Conservation (phyloP, 768 basidiomycete species). For the Roridomyces roridus region DNA sequence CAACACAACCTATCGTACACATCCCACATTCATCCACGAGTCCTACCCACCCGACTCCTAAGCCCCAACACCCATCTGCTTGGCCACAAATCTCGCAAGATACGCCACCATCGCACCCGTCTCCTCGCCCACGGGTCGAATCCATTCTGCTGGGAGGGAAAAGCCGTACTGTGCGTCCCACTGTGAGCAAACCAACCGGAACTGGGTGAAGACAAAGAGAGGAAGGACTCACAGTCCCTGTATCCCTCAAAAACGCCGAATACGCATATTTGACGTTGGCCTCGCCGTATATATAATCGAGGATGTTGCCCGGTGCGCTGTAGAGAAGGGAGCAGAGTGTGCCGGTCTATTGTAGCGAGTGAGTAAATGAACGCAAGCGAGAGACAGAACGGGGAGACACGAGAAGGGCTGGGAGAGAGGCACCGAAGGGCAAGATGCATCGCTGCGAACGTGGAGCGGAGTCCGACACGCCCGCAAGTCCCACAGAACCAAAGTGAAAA, state of each 20-base stretch:
- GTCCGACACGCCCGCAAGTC: too few relatives aligned
- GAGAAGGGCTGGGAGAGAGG: too few relatives aligned
- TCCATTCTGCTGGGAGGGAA: conserved; percentile 71
- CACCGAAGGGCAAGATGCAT: too few relatives aligned
- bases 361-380: too few relatives aligned
- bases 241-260: conserved; percentile 70
- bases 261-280: conserved; percentile 67
- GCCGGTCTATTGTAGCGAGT: conserved; percentile 42
- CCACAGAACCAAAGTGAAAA: too few relatives aligned
- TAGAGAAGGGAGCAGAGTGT: conserved; percentile 47
- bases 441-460: too few relatives aligned
- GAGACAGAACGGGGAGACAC: too few relatives aligned
- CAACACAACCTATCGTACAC: too few relatives aligned
- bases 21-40: too few relatives aligned
- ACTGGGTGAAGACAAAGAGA: background rate
- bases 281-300: conserved; percentile 69
- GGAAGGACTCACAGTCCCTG: conserved; percentile 61
- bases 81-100: conserved; percentile 69
- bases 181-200: conserved; percentile 2
- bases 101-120: conserved; percentile 68
- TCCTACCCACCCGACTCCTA: too few relatives aligned
- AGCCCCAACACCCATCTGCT: conserved; percentile 26
- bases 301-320: conserved; percentile 65
- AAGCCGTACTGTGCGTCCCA: conserved; percentile 68
- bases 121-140: conserved; percentile 83